Percentiles rank a stretch among this genome's conserved stretches.
phyloP scores from a whole-genome alignment of 2,329 filamentous ascomycete species.

The Epichloe scottii region DNA sequence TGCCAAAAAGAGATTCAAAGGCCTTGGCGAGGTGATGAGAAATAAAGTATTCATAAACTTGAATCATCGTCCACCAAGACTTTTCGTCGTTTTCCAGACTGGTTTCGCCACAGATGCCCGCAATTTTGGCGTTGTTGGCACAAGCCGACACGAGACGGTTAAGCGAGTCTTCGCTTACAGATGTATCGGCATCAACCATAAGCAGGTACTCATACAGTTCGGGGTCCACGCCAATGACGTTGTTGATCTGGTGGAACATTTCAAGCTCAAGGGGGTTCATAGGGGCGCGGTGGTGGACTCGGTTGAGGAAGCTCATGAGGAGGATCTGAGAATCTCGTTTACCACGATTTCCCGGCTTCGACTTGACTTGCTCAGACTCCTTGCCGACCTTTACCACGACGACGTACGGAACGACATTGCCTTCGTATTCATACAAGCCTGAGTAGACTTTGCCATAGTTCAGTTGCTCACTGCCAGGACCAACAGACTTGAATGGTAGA shows the following conservation, averaged over 20 bases:
- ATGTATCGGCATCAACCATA: constrained; percentile 97
- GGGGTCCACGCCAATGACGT: constrained; percentile 95
- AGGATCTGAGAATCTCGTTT: constrained; percentile 97
- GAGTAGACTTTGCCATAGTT: constrained; percentile 99
- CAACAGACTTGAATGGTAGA: constrained; percentile 86
- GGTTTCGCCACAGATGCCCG: constrained; percentile 94
- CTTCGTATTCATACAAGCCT: constrained; percentile 92
- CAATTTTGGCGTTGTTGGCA: constrained; percentile 89
- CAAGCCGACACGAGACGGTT: constrained; percentile 88
- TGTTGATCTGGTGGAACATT: constrained; percentile 99
- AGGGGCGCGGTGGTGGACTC: constrained; percentile 82
- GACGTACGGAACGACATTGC: constrained; percentile 91
- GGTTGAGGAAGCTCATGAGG: constrained; percentile 94
- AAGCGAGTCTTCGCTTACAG: constrained; percentile 79
- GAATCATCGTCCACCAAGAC: constrained; percentile 99
- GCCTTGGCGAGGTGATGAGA: constrained; percentile 95
- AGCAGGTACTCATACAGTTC: constrained; percentile 94
- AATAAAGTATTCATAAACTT: constrained; percentile 99
- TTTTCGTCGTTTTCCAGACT: constrained; percentile 89
- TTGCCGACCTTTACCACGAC: constrained; percentile 97
- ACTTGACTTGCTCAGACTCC: constrained; percentile 79
- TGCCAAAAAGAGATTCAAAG: constrained; percentile 95
- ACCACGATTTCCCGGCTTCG: constrained; percentile 93
- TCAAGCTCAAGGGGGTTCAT: constrained; percentile 96
- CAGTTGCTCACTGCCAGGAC: constrained; percentile 76